These are phyloP conservation scores for Kandelia obovata DNA, from an alignment of 345 rosid genomes.

Conservation along the genomic window DNA sequence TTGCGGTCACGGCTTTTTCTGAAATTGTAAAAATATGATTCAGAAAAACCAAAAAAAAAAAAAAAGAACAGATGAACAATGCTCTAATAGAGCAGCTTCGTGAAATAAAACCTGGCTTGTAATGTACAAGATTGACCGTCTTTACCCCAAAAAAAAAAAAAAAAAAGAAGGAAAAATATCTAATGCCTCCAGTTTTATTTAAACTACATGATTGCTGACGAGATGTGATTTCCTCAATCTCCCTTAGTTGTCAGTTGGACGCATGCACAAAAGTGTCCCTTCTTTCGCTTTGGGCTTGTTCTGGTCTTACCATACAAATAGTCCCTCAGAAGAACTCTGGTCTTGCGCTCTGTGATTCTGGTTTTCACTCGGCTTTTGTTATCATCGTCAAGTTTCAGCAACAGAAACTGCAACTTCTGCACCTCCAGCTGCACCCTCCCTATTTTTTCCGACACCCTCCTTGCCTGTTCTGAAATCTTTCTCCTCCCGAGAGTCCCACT, in stretches of 20 bases:
- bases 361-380: slow-evolving; percentile 51
- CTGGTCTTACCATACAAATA: slow-evolving; percentile 68
- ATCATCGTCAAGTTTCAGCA: slow-evolving; percentile 67
- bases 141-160: neutral
- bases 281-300: slow-evolving; percentile 46
- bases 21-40: neutral
- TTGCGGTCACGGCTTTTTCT: no score
- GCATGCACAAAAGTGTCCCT: slow-evolving; percentile 63
- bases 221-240: slow-evolving; percentile 36
- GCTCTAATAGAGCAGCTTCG: slow-evolving; percentile 27
- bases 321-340: slow-evolving; percentile 71
- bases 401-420: slow-evolving; percentile 78
- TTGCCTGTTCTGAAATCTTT: slow-evolving; percentile 67
- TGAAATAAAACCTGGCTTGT: slow-evolving; percentile 18
- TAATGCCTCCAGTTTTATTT: slow-evolving; percentile 4
- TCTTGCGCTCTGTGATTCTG: slow-evolving; percentile 42
- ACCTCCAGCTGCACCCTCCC: slow-evolving; percentile 87
- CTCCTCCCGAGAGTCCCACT: slow-evolving; percentile 41
- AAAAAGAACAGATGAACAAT: neutral
- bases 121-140: slow-evolving; percentile 32
- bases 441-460: slow-evolving; percentile 79
- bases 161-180: neutral
- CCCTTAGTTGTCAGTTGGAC: slow-evolving; percentile 63
- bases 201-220: slow-evolving; percentile 16
- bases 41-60: neutral